Evolutionary conservation across 2,329 filamentous ascomycete species (phyloP).

Genomic region (Botryotinia narcissicola): DNA sequence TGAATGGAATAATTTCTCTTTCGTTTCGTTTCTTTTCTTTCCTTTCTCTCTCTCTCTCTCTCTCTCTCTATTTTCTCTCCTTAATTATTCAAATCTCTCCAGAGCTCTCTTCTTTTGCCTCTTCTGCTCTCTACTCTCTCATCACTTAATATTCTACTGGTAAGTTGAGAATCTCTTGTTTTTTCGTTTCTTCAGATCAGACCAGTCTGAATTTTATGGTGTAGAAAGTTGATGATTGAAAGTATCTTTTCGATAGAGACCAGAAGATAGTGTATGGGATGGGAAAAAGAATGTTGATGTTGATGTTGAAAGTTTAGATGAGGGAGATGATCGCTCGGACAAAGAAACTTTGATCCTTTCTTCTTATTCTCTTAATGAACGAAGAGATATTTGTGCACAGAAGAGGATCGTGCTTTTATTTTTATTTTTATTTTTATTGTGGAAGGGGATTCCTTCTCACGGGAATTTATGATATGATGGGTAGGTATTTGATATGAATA

Average conservation of each 20-base stretch:
- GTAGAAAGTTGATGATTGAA: neutral
- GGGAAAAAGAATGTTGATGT: neutral
- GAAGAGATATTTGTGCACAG: neutral
- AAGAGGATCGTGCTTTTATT: slow-evolving; percentile 7
- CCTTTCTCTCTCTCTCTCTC: neutral
- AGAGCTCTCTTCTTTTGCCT: neutral
- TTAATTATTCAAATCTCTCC: neutral
- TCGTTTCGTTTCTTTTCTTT: too few relatives aligned
- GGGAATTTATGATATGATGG: neutral
- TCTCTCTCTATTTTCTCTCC: neutral
- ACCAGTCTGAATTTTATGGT: neutral
- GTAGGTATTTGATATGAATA: neutral
- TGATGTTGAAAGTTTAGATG: neutral
- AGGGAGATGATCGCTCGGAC: slow-evolving; percentile 11
- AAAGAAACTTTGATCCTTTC: slow-evolving; percentile 13
- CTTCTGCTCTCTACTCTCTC: neutral
- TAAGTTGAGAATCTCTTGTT: neutral
- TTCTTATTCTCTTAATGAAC: slow-evolving; percentile 4
- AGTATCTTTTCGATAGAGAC: neutral
- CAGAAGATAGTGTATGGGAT: neutral
- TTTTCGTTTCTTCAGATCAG: slow-evolving; percentile 9
- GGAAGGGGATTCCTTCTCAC: neutral
- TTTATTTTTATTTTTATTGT: too few relatives aligned
- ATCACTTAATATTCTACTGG: neutral
- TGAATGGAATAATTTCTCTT: neutral